These are phyloP conservation scores for Scleromitrula shiraiana DNA, from an alignment of 2,329 filamentous ascomycete species.

Conservation along the genomic window DNA sequence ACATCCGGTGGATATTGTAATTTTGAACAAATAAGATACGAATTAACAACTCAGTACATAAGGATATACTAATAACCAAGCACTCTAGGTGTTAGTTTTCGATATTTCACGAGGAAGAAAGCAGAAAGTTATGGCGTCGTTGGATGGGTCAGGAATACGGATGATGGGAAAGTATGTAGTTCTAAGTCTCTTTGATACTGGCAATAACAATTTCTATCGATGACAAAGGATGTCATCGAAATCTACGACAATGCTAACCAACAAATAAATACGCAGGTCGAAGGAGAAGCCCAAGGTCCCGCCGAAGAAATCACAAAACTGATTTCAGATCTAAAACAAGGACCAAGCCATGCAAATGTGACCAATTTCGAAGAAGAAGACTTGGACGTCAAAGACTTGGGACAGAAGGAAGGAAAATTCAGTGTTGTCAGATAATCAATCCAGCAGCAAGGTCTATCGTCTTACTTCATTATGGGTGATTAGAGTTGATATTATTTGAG, in stretches of 20 bases:
- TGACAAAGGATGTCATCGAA: too few relatives aligned
- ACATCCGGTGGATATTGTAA: too few relatives aligned
- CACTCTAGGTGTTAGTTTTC: neutral
- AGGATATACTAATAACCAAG: too few relatives aligned
- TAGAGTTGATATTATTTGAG: too few relatives aligned
- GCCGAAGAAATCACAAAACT: slow-evolving; percentile 59
- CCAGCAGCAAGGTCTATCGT: too few relatives aligned
- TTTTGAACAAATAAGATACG: neutral
- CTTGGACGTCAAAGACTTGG: slow-evolving; percentile 56
- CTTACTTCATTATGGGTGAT: too few relatives aligned
- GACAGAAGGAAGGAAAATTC: slow-evolving; percentile 33
- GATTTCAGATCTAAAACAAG: slow-evolving; percentile 65
- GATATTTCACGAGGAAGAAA: slow-evolving; percentile 45
- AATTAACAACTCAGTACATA: neutral
- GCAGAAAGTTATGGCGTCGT: slow-evolving; percentile 44
- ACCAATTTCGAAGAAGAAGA: slow-evolving; percentile 64
- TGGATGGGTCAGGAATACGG: slow-evolving; percentile 55
- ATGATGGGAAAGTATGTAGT: slow-evolving; percentile 42
- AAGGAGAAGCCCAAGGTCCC: slow-evolving; percentile 79
- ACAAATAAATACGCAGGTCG: slow-evolving; percentile 49
- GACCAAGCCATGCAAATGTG: slow-evolving; percentile 65
- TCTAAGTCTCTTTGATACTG: neutral
- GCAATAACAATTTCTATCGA: neutral
- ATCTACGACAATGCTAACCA: neutral
- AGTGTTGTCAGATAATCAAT: neutral